Conservation (phyloP, 345 rosid genomes). For the rapeseed (Brassica napus) region DNA sequence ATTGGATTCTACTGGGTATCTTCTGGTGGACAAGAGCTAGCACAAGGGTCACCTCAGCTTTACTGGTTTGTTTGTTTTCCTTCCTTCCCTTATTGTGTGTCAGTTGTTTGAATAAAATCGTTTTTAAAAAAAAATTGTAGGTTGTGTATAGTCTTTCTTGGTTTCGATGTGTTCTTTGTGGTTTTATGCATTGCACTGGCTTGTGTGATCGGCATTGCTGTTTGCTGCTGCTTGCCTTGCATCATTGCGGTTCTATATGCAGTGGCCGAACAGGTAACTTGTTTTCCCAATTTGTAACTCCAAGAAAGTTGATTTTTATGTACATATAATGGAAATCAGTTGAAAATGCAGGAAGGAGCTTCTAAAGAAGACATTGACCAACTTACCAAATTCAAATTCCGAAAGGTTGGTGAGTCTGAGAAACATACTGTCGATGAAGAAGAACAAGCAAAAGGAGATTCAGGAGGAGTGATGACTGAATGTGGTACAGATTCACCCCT, state of each 20-base stretch:
- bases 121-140: conserved; percentile 38
- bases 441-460: conserved; percentile 49
- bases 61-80: conserved; percentile 57
- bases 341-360: conserved; percentile 81
- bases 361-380: conserved; percentile 87
- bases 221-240: conserved; percentile 98
- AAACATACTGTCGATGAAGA: not conserved
- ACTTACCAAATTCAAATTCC: conserved; percentile 74
- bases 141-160: conserved; percentile 93
- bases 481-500: conserved; percentile 71
- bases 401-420: conserved; percentile 46
- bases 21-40: conserved; percentile 79
- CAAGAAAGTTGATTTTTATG: not conserved
- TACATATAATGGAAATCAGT: not conserved
- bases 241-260: conserved; percentile 95
- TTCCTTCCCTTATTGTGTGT: not conserved
- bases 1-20: conserved; percentile 98
- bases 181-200: conserved; percentile 95
- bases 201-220: conserved; percentile 93
- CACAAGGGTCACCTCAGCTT: conserved; percentile 72
- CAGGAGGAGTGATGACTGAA: conserved; percentile 84
- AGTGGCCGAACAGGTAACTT: conserved; percentile 85
- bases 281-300: not conserved
- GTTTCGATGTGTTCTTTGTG: conserved; percentile 97
- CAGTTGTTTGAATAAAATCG: not conserved